Conservation (phyloP, 2,329 filamentous ascomycete species). For the Pestalotiopsis sp. region DNA sequence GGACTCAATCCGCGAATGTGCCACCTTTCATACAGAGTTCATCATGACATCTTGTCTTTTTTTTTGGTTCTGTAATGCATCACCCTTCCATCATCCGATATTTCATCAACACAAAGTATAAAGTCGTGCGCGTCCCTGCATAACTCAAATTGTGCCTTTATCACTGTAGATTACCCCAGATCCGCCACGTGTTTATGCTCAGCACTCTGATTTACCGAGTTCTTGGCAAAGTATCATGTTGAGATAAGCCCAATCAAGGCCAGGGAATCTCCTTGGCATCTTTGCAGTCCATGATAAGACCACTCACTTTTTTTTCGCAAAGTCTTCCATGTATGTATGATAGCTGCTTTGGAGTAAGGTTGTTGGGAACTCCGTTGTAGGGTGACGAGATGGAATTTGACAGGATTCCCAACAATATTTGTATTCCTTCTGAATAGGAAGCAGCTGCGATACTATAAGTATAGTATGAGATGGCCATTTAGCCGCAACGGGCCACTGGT, state of each 20-base stretch:
- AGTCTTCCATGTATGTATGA: not conserved
- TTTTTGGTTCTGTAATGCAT: too few species aligned
- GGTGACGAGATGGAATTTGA: not conserved
- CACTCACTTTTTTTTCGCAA: not conserved
- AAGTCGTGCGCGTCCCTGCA: not conserved
- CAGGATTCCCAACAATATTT: not conserved
- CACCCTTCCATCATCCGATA: not conserved
- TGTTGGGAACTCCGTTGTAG: not conserved
- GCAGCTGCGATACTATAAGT: not conserved
- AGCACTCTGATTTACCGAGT: not conserved
- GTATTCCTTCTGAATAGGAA: not conserved
- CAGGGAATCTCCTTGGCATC: not conserved
- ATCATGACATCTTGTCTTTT: too few species aligned
- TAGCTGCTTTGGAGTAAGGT: not conserved
- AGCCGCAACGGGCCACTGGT: not conserved
- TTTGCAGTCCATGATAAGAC: not conserved
- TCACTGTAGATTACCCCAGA: not conserved
- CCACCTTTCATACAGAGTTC: too few species aligned
- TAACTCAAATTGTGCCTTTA: not conserved
- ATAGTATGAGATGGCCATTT: not conserved
- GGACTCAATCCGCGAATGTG: too few species aligned
- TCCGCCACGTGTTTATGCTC: not conserved
- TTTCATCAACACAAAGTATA: not conserved
- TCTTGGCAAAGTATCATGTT: not conserved
- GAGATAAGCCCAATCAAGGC: not conserved